Conservation (phyloP, 805 yeast species). For the Ogataea paradorogensis region DNA sequence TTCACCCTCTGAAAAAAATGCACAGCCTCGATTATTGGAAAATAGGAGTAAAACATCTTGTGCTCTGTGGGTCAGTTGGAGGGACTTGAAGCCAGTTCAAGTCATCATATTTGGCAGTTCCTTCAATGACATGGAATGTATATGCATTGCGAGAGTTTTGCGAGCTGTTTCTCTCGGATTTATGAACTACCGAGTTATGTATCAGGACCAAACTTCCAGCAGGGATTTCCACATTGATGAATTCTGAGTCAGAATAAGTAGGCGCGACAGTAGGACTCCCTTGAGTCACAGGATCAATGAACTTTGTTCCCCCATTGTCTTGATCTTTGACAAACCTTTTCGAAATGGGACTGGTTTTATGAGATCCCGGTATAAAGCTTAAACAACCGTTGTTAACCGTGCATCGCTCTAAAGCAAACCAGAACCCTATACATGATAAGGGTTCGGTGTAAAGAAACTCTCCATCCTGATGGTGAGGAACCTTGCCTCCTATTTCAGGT, state of each 20-base stretch:
- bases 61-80: slow-evolving; percentile 33
- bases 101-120: slow-evolving; percentile 55
- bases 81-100: slow-evolving; percentile 81
- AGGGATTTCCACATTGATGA: slow-evolving; percentile 54
- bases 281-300: slow-evolving; percentile 34
- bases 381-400: slow-evolving; percentile 65
- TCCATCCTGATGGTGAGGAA: slow-evolving; percentile 77
- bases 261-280: slow-evolving; percentile 24
- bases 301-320: slow-evolving; percentile 55
- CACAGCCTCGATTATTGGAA: neutral
- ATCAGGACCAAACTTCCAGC: slow-evolving; percentile 73
- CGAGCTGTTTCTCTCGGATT: slow-evolving; percentile 60
- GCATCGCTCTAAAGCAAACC: slow-evolving; percentile 81
- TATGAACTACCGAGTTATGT: slow-evolving; percentile 69
- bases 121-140: slow-evolving; percentile 79
- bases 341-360: slow-evolving; percentile 50
- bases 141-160: slow-evolving; percentile 65
- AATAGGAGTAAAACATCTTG: no score
- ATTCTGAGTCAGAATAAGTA: slow-evolving; percentile 38
- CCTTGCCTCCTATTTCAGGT: slow-evolving; percentile 68
- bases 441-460: slow-evolving; percentile 72
- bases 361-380: slow-evolving; percentile 68
- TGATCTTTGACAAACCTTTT: slow-evolving; percentile 61
- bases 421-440: slow-evolving; percentile 68
- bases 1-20: neutral